A percentile compares a stretch with the other conserved stretches of the same genome.
Conservation (phyloP, 2,329 filamentous ascomycete species). For the Geosmithia morbida region DNA sequence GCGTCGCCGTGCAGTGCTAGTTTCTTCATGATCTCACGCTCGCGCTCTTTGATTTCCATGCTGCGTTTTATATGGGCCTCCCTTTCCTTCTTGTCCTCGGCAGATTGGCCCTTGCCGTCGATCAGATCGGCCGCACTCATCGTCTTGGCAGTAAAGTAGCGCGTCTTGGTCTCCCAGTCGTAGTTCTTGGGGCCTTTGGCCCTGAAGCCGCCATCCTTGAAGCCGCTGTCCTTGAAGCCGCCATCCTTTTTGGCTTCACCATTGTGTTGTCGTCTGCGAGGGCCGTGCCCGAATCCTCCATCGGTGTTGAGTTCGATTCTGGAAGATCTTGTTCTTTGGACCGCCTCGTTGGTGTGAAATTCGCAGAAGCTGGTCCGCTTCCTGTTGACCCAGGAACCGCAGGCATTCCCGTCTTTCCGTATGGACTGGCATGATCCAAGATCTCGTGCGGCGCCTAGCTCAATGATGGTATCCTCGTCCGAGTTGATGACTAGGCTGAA, state of each 20-base stretch:
- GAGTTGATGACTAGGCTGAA: conserved; percentile 80
- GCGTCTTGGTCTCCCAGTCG: conserved; percentile 42
- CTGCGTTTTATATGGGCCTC: conserved; percentile 52
- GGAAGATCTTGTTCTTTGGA: conserved; percentile 50
- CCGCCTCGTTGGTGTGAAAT: conserved; percentile 73
- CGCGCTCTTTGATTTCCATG: conserved; percentile 53
- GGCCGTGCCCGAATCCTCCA: conserved; percentile 6
- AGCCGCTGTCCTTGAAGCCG: conserved; percentile 4
- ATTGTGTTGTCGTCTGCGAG: conserved; percentile 8
- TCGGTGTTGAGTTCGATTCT: conserved; percentile 62
- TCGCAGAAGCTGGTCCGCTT: conserved; percentile 85
- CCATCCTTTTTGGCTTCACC: conserved; percentile 9
- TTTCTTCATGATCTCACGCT: conserved; percentile 56
- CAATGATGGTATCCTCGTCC: conserved; percentile 77
- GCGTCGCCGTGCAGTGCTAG: conserved; percentile 50
- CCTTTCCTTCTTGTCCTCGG: conserved; percentile 43
- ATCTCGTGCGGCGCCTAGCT: conserved; percentile 74
- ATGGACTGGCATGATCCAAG: conserved; percentile 77
- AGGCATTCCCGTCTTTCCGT: conserved; percentile 71
- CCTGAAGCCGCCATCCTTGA: conserved; percentile 3
- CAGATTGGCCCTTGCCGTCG: conserved; percentile 46
- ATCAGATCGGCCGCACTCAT: conserved; percentile 46
- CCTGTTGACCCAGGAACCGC: conserved; percentile 74
- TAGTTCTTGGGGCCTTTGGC: conserved; percentile 23
- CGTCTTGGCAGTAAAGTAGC: conserved; percentile 35